Evolutionary conservation across 768 basidiomycete species (phyloP).

Genomic region (Tulasnella sp.): DNA sequence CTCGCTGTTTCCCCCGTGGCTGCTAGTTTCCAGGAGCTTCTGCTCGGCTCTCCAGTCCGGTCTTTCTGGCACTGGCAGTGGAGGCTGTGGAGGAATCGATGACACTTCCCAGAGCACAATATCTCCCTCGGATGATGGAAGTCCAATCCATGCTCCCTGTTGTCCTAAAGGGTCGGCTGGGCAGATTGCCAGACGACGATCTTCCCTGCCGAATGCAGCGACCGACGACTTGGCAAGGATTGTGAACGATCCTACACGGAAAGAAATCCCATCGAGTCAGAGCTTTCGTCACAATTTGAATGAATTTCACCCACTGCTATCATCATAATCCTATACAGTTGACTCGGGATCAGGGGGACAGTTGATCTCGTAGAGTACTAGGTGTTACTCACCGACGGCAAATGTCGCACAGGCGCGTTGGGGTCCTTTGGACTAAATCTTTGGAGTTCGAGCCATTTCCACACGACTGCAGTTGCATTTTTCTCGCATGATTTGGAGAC

Average conservation of each 20-base stretch:
- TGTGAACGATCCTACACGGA: background rate
- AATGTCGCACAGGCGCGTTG: background rate
- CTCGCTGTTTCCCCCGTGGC: background rate
- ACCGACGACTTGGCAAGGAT: background rate
- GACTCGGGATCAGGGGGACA: background rate
- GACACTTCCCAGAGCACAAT: background rate
- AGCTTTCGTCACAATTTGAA: background rate
- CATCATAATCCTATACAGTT: background rate
- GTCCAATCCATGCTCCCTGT: background rate
- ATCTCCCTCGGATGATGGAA: background rate
- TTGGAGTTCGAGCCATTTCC: slow-evolving; percentile 15
- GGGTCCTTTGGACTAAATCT: background rate
- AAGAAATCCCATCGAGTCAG: background rate
- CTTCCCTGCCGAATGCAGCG: background rate
- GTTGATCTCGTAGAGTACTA: background rate
- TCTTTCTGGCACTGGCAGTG: background rate
- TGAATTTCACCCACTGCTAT: background rate
- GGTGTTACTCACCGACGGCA: background rate
- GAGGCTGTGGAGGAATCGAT: background rate
- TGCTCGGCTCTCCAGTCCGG: background rate
- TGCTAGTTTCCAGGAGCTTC: background rate
- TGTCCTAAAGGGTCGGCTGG: background rate
- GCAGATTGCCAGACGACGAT: background rate
- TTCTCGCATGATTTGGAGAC: slow-evolving; percentile 1
- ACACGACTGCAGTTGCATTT: slow-evolving; percentile 8